Evolutionary conservation across 2,329 filamentous ascomycete genomes (phyloP).

Genomic region (Talaromyces verruculosus): DNA sequence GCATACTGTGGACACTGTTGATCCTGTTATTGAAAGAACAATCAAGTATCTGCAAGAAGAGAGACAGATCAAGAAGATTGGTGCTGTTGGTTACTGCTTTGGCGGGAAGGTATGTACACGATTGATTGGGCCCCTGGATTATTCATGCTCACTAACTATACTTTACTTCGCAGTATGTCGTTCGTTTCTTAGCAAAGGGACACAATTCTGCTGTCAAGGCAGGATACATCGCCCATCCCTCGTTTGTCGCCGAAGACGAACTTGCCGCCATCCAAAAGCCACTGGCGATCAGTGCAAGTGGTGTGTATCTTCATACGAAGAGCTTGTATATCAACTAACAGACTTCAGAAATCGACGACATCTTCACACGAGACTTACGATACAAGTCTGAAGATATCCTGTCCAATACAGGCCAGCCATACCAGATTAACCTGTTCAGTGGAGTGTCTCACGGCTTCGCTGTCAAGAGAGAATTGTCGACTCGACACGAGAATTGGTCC

Average conservation of each 20-base stretch:
- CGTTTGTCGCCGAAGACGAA: constrained; percentile 68
- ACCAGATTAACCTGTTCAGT: constrained; percentile 75
- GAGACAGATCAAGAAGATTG: constrained; percentile 59
- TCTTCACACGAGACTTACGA: constrained; percentile 65
- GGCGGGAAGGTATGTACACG: constrained; percentile 61
- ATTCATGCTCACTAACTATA: neutral
- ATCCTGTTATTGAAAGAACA: constrained; percentile 53
- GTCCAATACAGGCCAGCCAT: constrained; percentile 57
- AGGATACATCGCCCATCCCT: constrained; percentile 74
- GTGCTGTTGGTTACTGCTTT: constrained; percentile 71
- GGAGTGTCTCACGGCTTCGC: constrained; percentile 73
- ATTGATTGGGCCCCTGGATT: neutral
- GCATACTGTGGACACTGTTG: constrained; percentile 52
- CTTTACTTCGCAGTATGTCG: constrained; percentile 57
- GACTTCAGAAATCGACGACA: constrained; percentile 59
- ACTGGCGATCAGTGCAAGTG: constrained; percentile 62
- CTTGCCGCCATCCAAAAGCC: constrained; percentile 65
- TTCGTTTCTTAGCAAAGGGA: constrained; percentile 63
- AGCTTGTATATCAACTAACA: neutral
- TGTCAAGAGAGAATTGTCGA: constrained; percentile 63
- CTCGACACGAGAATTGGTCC: constrained; percentile 62
- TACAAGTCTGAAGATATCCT: constrained; percentile 66
- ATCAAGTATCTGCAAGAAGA: constrained; percentile 59
- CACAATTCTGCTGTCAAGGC: constrained; percentile 56
- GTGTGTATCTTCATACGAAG: constrained; percentile 29